phyloP scores from a whole-genome alignment of 108 stramenopile species.

The Pseudonitzschia multiseries region DNA sequence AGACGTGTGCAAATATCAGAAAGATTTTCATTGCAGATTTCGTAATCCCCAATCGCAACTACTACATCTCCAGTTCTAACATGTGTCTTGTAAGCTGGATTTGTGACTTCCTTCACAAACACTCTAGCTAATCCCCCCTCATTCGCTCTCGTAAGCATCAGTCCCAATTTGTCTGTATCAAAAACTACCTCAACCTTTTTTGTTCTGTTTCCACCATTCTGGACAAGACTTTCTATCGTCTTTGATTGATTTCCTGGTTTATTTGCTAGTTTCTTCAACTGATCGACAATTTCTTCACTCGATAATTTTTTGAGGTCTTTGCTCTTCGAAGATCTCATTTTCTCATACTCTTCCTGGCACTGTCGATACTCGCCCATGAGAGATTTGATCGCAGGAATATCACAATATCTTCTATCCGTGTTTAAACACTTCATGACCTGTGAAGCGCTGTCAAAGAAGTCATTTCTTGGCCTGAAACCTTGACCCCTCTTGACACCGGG shows the following conservation, averaged over 20 bases:
- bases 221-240: neutral
- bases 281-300: neutral
- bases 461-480: slow-evolving; percentile 34
- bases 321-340: slow-evolving; percentile 7
- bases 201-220: neutral
- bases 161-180: neutral
- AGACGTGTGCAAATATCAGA: neutral
- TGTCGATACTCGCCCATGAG: slow-evolving; percentile 6
- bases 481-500: slow-evolving; percentile 41
- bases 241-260: neutral
- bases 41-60: neutral
- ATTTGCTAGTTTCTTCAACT: neutral
- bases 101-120: neutral
- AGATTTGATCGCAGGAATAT: slow-evolving; percentile 16
- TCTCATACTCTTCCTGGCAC: slow-evolving; percentile 15
- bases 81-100: neutral
- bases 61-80: neutral
- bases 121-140: neutral
- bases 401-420: slow-evolving; percentile 29
- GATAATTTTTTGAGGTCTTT: neutral
- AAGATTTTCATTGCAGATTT: neutral
- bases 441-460: slow-evolving; percentile 39
- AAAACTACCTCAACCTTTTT: neutral
- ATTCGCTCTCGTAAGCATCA: neutral
- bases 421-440: slow-evolving; percentile 22